Evolutionary conservation across 257 asterid species (phyloP), one percentile per base, ranked within the genome.

Genomic region (Pogostemon cablin): DNA sequence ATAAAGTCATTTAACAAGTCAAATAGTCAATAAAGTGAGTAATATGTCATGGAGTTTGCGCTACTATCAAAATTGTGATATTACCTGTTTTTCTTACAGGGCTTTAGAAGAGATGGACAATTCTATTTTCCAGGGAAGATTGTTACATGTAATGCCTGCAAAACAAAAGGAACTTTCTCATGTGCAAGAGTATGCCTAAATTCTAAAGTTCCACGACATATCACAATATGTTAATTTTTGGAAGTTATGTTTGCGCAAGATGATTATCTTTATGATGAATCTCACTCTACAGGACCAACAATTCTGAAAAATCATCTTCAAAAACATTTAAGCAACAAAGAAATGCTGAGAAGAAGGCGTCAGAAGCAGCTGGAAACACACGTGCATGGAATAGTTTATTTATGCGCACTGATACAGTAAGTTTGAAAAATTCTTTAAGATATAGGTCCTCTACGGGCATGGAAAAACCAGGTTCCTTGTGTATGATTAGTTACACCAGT

Each of bases 351-450:
- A 91, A 80, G 80, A 93, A 93, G 83, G 82, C 83, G 53, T 85
- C 96, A 59, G 99, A 93, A 84, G 92, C 95, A 53, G 79, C 85
- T 67, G 99, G 99, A 81, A 91, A 85, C 78, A 90, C 96, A 54
- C 81, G 80, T 59, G 86, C 96, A 47, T 93, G 99, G 99, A 93
- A 89, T 74, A 84, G 85, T 79, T 85, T 91, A 72, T 93, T 78
- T 77, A 91, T 93, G 90, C 96, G 93, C 75, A 82, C 91, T 52
- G 99, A 93, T 83, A 91, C 97, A 57, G 99, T 93, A 79, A 77
- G 96, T 75, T 63, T 63, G 63, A 49, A 60, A 73, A 62, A 9
- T 74, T 17, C 34, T 50, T 54, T 56, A 41, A 42, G 55, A 61
- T 66, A 61, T 17, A 62, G 37, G 70, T 12, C 76, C 68, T 44